phyloP scores from a whole-genome alignment of 2,329 filamentous ascomycete genomes.

The Verticillium zaregamsianum region DNA sequence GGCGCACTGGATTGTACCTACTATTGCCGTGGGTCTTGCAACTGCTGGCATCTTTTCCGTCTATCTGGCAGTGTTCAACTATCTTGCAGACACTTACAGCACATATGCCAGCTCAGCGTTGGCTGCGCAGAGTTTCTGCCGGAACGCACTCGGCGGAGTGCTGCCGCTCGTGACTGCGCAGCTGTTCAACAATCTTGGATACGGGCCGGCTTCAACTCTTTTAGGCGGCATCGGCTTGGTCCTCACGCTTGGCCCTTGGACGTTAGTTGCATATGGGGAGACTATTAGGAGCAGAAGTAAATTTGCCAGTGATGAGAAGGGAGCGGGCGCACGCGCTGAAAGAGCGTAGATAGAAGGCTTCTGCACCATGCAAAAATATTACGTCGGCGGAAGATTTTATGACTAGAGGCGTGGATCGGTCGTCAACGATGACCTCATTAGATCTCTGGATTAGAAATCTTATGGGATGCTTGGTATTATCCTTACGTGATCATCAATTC shows the following conservation, averaged over 20 bases:
- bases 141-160: constrained; percentile 75
- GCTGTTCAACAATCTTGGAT: constrained; percentile 70
- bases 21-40: constrained; percentile 66
- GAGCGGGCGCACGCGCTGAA: too few species aligned
- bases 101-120: constrained; percentile 80
- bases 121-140: constrained; percentile 80
- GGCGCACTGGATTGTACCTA: constrained; percentile 69
- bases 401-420: too few species aligned
- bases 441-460: too few species aligned
- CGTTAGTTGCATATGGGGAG: constrained; percentile 74
- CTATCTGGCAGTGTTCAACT: constrained; percentile 88
- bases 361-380: too few species aligned
- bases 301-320: constrained; percentile 50
- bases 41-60: constrained; percentile 85
- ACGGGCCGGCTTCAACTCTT: constrained; percentile 66
- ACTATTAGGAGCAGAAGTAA: constrained; percentile 71
- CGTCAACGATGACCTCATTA: too few species aligned
- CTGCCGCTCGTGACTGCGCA: constrained; percentile 74
- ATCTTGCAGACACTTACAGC: constrained; percentile 84
- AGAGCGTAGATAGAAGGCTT: too few species aligned
- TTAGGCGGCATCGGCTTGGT: constrained; percentile 67
- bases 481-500: too few species aligned
- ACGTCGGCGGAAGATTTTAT: too few species aligned
- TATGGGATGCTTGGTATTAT: too few species aligned
- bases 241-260: constrained; percentile 80